Evolutionary conservation across 345 rosid species (phyloP), one percentile per base, ranked within the genome.

Genomic region (Sisymbrium irio): DNA sequence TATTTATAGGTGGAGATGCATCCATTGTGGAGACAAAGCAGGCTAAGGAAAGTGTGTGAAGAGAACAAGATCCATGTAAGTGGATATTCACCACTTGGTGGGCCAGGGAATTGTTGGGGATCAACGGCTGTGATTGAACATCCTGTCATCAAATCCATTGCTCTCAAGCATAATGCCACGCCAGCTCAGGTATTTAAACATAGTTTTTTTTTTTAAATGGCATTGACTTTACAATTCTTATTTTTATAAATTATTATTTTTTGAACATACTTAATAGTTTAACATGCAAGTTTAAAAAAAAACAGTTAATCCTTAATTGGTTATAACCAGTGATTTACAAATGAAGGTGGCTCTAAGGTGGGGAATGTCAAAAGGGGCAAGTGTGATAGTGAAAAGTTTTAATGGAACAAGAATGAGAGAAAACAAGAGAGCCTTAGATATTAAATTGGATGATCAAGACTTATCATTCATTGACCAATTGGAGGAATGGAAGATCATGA

Each of bases 61-160:
- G 86, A 87, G 20, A 58, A 81, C 77, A 83, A 81, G 17, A 86
- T 90, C 74, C 96, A 89, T 62, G 86, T 90, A 4, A 90, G 98
- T 69, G 97, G 96, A 19, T 93, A 93, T 64, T 88, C 97, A 30
- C 96, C 97, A 1, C 83, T 88, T 1, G 97, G 96, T 50, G 96
- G 84, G 35, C 98, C 96, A 18, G 96, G 96, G 6, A 87, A 88
- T 64, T 15, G 72, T 7, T 88, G 96, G 96, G 96, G 98, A 44
- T 82, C 96, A 60, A 89, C 84, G 7, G 89, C 90, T 15, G 97
- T 90, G 27, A 83, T 90, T 41, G 82, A 87, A 11, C 79, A 73
- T 55, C 97, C 90, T 13, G 45, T 81, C 69, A 74, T 90, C 73
- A 75, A 76, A 65, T 77, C 98, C 79, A 83, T 89, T 59, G 90